Base-by-base conservation (phyloP, 306 rosid genomes). In the Ormosia emarginata region DNA sequence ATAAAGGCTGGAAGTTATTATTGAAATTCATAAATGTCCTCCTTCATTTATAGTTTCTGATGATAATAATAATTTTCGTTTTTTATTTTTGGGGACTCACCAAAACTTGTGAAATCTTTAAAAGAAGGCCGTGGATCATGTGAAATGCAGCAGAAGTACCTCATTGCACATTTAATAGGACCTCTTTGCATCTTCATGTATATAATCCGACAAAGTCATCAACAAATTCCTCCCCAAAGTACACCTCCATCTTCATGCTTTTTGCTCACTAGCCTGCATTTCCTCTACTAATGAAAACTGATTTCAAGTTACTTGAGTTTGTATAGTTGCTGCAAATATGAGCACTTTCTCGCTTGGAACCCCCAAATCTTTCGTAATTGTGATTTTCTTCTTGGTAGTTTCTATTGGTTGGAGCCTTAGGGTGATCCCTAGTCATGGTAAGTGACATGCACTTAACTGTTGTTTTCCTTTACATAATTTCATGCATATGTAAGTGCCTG, bases 61-160 rank as follows among this genome's bases (percentile, higher is more conserved):
- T 55, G 9, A 67, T 49, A 53, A 29, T 36, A 30, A 36, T 63
- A 47, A 10, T 34, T 57, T 52, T 67, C 15, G 12, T 9, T 50
- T 73, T 73, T 55, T 32, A 36, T 40, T 47, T 77, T 74, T 58
- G n/a, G 37, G 59, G 83, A 86, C 95, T 81, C 81, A 79, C 80
- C 77, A 82, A 81, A 87, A 88, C 94, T 85, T 89, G 87, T 90
- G 95, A 93, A 83, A 56, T 79, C 80, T 85, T 87, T 75, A 89
- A 90, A 86, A 61, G 49, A 55, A 55, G 66, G 89, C 84, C 93
- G 86, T 81, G 98, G 86, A 90, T 95, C 99, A 92, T 90, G 99
- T 95, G 99, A 95, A 77, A 80, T 74, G 81, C 82, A 65, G 77
- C 90, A 86, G 86, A 56, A 56, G 86, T 83, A 82, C 90, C 84